Conservation (phyloP, 805 yeast species). For the Nakazawaea laoshanensis region DNA sequence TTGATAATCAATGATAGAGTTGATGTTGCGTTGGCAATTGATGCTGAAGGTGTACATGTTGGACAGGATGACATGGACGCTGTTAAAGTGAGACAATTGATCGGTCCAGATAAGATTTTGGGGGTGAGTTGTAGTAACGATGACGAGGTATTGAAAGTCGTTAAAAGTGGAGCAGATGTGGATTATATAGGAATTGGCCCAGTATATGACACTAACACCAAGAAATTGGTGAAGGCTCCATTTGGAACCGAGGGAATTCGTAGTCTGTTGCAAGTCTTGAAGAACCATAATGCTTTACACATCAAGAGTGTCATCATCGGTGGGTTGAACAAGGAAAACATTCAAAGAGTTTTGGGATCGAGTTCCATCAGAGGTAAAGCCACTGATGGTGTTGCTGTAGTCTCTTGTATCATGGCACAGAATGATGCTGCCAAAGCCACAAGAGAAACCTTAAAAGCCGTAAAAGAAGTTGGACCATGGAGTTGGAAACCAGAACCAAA, state of each 20-base stretch:
- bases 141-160: conserved; percentile 45
- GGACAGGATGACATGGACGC: conserved; percentile 87
- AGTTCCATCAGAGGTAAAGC: conserved; percentile 34
- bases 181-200: conserved; percentile 88
- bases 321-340: conserved; percentile 61
- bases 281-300: conserved; percentile 20
- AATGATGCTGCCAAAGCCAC: conserved; percentile 47
- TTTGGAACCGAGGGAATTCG: conserved; percentile 68
- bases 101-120: conserved; percentile 69
- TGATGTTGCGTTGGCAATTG: conserved; percentile 84
- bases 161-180: conserved; percentile 35
- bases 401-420: conserved; percentile 74
- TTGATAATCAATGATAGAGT: conserved; percentile 79
- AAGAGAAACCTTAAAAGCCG: conserved; percentile 20
- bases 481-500: too few species aligned
- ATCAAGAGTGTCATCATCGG: conserved; percentile 73
- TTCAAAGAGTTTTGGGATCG: conserved; percentile 46
- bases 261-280: conserved; percentile 39
- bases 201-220: conserved; percentile 67
- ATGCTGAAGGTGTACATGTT: conserved; percentile 87
- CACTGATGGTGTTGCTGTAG: conserved; percentile 83
- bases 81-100: conserved; percentile 42
- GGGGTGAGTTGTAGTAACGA: conserved; percentile 68
- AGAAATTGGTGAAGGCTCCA: conserved; percentile 43
- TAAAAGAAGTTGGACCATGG: conserved; percentile 23